Evolutionary conservation across 129 eudicot species (phyloP).

Genomic region (Kitagawia praeruptora): DNA sequence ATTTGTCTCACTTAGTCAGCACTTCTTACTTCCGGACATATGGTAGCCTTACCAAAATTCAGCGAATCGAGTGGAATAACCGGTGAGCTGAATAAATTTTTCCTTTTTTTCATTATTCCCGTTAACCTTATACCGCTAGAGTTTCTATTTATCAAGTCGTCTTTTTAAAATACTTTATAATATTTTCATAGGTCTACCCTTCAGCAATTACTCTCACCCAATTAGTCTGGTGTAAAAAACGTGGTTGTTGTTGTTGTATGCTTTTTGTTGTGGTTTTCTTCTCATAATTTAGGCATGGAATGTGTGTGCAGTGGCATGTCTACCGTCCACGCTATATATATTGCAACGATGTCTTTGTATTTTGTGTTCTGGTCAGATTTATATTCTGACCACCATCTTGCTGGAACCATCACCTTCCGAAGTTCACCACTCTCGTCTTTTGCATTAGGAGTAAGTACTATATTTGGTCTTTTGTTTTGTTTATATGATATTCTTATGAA

Average conservation of each 20-base stretch:
- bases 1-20: slow-evolving; percentile 38
- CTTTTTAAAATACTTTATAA: background rate
- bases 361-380: slow-evolving; percentile 53
- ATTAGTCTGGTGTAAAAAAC: background rate
- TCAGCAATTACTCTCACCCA: background rate
- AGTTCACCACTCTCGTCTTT: slow-evolving; percentile 37
- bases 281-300: background rate
- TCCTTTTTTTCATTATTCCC: background rate
- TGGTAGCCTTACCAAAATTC: slow-evolving; percentile 35
- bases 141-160: background rate
- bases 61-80: slow-evolving; percentile 49
- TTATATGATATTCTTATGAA: background rate
- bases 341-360: slow-evolving; percentile 35
- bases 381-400: slow-evolving; percentile 25
- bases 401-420: slow-evolving; percentile 29
- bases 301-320: slow-evolving; percentile 37
- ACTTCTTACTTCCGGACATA: slow-evolving; percentile 33
- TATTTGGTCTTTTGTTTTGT: background rate
- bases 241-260: background rate
- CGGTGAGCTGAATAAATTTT: slow-evolving; percentile 23
- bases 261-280: background rate
- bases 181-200: background rate
- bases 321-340: slow-evolving; percentile 40
- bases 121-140: background rate
- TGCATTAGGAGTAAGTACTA: slow-evolving; percentile 38